Conservation (phyloP, 1,139 yeast species). For the Yamadazyma jaroonii region DNA sequence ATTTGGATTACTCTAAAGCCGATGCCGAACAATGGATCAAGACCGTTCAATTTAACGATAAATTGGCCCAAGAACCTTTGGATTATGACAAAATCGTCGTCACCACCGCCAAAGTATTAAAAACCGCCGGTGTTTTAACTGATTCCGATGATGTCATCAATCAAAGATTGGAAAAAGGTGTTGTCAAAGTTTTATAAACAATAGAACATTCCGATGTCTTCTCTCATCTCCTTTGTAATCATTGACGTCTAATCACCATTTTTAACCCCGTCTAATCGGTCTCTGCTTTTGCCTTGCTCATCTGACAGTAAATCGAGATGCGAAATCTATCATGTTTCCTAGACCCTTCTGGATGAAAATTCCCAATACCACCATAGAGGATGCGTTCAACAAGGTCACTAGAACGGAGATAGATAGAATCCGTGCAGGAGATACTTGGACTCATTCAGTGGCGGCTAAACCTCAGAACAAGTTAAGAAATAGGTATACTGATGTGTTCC, state of each 20-base stretch:
- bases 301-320: background rate
- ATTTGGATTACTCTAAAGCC: constrained; percentile 71
- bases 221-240: no score
- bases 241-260: no score
- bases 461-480: constrained; percentile 22
- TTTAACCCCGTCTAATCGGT: no score
- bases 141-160: constrained; percentile 31
- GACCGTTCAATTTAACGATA: constrained; percentile 62
- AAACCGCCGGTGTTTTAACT: constrained; percentile 53
- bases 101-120: constrained; percentile 61
- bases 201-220: no score
- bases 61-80: constrained; percentile 40
- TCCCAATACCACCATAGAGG: constrained; percentile 1
- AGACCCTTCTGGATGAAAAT: constrained; percentile 12
- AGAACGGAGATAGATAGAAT: constrained; percentile 8
- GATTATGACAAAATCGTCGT: constrained; percentile 45
- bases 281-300: no score
- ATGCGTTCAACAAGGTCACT: constrained; percentile 8
- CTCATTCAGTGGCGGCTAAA: constrained; percentile 5
- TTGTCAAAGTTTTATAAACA: background rate
- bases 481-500: constrained; percentile 42
- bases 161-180: constrained; percentile 29
- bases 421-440: constrained; percentile 1
- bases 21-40: constrained; percentile 81
- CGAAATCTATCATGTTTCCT: constrained; percentile 1